These are phyloP conservation scores for Salix viminalis DNA, from an alignment of 345 rosid species.

Conservation along the genomic window DNA sequence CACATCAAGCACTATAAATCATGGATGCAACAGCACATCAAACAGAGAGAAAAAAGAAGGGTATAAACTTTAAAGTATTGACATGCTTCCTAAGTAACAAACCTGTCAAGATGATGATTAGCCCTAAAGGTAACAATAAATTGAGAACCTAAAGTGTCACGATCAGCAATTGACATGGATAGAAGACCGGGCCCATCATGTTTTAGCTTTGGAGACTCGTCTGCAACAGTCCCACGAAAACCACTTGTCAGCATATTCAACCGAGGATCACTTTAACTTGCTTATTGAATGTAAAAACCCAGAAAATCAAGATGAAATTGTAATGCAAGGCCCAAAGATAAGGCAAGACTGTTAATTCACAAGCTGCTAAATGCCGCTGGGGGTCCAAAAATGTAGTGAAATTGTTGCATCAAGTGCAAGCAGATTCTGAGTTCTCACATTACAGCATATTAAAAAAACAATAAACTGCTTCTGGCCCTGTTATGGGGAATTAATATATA, in stretches of 20 bases:
- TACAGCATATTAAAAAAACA: background rate
- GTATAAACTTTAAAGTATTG: background rate
- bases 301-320: background rate
- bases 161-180: slow-evolving; percentile 74
- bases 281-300: background rate
- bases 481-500: background rate
- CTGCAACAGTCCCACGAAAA: slow-evolving; percentile 41
- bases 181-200: slow-evolving; percentile 82
- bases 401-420: background rate
- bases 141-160: slow-evolving; percentile 83
- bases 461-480: background rate
- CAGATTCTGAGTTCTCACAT: background rate
- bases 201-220: slow-evolving; percentile 74
- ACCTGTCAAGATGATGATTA: slow-evolving; percentile 82
- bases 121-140: slow-evolving; percentile 77
- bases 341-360: background rate
- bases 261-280: no score
- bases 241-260: slow-evolving; percentile 5
- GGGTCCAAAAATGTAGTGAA: background rate
- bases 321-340: background rate
- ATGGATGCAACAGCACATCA: background rate
- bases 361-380: background rate
- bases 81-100: background rate
- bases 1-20: background rate
- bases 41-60: background rate